These are phyloP conservation scores for Starmerella sirachaensis DNA, from an alignment of 805 yeast species.

Conservation along the genomic window DNA sequence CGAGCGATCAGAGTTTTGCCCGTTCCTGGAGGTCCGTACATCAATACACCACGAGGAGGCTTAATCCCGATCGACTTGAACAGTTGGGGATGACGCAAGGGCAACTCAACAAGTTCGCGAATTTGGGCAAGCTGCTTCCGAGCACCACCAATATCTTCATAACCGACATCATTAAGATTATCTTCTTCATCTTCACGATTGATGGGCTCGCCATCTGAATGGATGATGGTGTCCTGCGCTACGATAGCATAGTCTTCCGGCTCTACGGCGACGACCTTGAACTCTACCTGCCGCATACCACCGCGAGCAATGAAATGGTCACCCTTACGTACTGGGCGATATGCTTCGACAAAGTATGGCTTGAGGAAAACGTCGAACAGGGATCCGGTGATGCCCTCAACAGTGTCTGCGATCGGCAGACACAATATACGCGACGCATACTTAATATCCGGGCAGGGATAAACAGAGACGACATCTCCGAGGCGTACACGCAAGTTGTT, in stretches of 20 bases:
- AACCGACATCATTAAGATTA: conserved; percentile 92
- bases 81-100: conserved; percentile 94
- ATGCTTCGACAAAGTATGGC: conserved; percentile 97
- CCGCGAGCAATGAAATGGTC: conserved; percentile 95
- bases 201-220: conserved; percentile 98
- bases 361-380: conserved; percentile 90
- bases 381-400: conserved; percentile 95
- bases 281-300: conserved; percentile 98
- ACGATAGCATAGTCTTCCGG: conserved; percentile 96
- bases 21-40: conserved; percentile 98
- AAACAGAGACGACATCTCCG: conserved; percentile 83
- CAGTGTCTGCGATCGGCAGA: conserved; percentile 93
- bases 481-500: conserved; percentile 86
- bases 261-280: conserved; percentile 95
- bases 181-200: conserved; percentile 97
- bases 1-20: conserved; percentile 99
- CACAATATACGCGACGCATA: conserved; percentile 91
- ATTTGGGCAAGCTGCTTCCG: conserved; percentile 99
- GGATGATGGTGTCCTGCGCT: conserved; percentile 95
- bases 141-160: conserved; percentile 98
- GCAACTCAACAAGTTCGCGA: conserved; percentile 95
- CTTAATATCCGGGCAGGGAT: conserved; percentile 96
- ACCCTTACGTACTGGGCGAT: conserved; percentile 96
- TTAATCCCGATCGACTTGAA: conserved; percentile 97
- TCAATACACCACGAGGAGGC: conserved; percentile 93